phyloP scores from a whole-genome alignment of 2,329 filamentous ascomycete genomes.

The Cladosporium cucumerinum region DNA sequence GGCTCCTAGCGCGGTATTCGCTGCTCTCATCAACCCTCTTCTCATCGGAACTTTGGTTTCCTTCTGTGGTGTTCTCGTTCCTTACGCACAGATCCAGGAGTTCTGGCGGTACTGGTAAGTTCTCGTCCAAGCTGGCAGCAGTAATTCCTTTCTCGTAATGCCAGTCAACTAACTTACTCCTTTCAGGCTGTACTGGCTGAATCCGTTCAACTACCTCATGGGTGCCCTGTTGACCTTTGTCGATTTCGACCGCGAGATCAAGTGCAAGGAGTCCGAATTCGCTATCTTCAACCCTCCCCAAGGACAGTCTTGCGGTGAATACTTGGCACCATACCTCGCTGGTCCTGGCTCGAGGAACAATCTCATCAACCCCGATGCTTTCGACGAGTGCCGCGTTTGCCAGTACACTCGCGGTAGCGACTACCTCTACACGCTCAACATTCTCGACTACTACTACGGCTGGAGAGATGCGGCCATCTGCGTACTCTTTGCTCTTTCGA shows the following conservation, averaged over 20 bases:
- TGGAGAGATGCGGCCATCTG: slow-evolving; percentile 65
- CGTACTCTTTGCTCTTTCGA: slow-evolving; percentile 49
- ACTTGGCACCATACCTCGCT: slow-evolving; percentile 52
- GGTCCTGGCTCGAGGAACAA: slow-evolving; percentile 41
- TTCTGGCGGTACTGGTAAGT: slow-evolving; percentile 45
- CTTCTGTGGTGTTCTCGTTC: slow-evolving; percentile 37
- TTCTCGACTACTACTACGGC: slow-evolving; percentile 59
- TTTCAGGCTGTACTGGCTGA: slow-evolving; percentile 30
- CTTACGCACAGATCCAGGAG: slow-evolving; percentile 32
- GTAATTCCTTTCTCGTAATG: neutral
- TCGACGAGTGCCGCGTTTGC: slow-evolving; percentile 57
- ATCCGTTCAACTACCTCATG: slow-evolving; percentile 45
- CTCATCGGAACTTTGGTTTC: slow-evolving; percentile 33
- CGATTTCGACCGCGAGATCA: slow-evolving; percentile 41
- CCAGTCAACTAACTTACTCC: neutral
- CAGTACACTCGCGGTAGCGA: slow-evolving; percentile 57
- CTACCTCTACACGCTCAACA: slow-evolving; percentile 58
- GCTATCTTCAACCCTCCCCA: slow-evolving; percentile 48
- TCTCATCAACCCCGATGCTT: slow-evolving; percentile 61
- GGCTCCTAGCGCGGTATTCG: slow-evolving; percentile 44
- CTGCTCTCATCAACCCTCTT: slow-evolving; percentile 44
- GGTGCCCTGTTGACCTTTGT: slow-evolving; percentile 40
- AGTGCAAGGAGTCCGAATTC: slow-evolving; percentile 37
- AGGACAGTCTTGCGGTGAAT: slow-evolving; percentile 56
- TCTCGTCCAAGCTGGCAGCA: too few relatives aligned